Evolutionary conservation across 2,329 filamentous ascomycete genomes (phyloP).

Genomic region (Chaetomium olivaceum): DNA sequence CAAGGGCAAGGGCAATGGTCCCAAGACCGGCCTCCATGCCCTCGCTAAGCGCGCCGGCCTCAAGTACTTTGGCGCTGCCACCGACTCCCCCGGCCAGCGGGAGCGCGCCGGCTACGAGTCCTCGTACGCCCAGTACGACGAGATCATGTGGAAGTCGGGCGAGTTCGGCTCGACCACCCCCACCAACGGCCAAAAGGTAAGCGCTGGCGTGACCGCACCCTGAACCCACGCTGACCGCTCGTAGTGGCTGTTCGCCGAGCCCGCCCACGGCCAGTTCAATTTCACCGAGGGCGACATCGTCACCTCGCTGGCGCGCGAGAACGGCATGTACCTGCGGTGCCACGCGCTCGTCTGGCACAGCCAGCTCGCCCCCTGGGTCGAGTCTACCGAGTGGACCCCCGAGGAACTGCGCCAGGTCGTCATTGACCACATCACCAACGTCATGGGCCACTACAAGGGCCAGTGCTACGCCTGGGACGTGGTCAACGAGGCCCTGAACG

Average conservation of each 20-base stretch:
- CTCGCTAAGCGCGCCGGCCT: slow-evolving; percentile 53
- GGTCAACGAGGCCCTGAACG: slow-evolving; percentile 58
- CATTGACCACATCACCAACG: slow-evolving; percentile 54
- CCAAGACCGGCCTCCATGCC: slow-evolving; percentile 27
- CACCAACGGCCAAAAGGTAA: slow-evolving; percentile 55
- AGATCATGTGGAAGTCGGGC: slow-evolving; percentile 53
- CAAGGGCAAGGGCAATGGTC: slow-evolving; percentile 15
- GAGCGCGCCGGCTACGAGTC: slow-evolving; percentile 49
- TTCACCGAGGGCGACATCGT: slow-evolving; percentile 59
- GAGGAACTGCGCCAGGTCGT: slow-evolving; percentile 52
- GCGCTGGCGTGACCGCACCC: not conserved
- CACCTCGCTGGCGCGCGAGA: slow-evolving; percentile 45
- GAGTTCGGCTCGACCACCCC: slow-evolving; percentile 66
- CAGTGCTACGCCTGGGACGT: slow-evolving; percentile 59
- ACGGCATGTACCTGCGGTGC: slow-evolving; percentile 55
- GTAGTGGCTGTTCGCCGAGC: slow-evolving; percentile 61
- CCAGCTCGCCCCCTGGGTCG: slow-evolving; percentile 55
- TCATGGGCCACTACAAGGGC: slow-evolving; percentile 50
- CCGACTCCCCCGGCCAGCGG: slow-evolving; percentile 51
- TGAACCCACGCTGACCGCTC: not conserved
- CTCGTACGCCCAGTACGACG: slow-evolving; percentile 54
- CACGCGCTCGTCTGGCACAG: slow-evolving; percentile 54
- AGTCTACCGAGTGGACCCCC: slow-evolving; percentile 49
- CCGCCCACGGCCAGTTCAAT: slow-evolving; percentile 58
- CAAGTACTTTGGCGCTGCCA: slow-evolving; percentile 63